These are phyloP conservation scores for Kwoniella sp. DNA, from an alignment of 768 basidiomycete species.

Conservation along the genomic window DNA sequence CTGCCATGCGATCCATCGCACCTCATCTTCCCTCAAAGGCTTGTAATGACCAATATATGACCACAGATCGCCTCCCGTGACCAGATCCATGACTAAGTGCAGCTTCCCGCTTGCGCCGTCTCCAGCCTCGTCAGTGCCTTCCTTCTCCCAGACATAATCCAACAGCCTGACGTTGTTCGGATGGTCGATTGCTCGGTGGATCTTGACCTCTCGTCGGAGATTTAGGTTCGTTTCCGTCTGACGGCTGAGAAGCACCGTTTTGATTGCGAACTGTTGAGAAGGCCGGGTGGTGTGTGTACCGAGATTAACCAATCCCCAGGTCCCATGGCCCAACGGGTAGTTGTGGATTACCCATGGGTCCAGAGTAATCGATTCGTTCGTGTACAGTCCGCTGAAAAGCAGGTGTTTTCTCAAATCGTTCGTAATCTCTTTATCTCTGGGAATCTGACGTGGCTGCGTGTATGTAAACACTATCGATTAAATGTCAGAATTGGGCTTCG, in stretches of 20 bases:
- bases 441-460: neutral
- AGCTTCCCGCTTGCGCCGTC: constrained; percentile 1
- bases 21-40: constrained; percentile 27
- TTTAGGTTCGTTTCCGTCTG: neutral
- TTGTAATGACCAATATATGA: constrained; percentile 25
- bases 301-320: constrained; percentile 33
- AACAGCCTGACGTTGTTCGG: constrained; percentile 31
- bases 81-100: constrained; percentile 31
- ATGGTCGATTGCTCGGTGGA: constrained; percentile 25
- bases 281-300: constrained; percentile 1
- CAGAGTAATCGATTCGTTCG: neutral
- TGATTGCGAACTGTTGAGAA: constrained; percentile 29
- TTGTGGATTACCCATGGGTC: constrained; percentile 26
- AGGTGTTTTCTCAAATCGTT: neutral
- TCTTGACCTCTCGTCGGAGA: constrained; percentile 20
- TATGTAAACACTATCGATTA: neutral
- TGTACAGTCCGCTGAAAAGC: neutral
- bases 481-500: too few relatives aligned
- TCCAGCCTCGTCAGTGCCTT: neutral
- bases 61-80: constrained; percentile 39
- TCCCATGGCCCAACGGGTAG: constrained; percentile 31
- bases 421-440: neutral
- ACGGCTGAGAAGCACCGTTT: constrained; percentile 13
- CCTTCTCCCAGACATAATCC: constrained; percentile 19
- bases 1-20: constrained; percentile 32